phyloP scores from a whole-genome alignment of 257 asterid species.

The Plantago major region DNA sequence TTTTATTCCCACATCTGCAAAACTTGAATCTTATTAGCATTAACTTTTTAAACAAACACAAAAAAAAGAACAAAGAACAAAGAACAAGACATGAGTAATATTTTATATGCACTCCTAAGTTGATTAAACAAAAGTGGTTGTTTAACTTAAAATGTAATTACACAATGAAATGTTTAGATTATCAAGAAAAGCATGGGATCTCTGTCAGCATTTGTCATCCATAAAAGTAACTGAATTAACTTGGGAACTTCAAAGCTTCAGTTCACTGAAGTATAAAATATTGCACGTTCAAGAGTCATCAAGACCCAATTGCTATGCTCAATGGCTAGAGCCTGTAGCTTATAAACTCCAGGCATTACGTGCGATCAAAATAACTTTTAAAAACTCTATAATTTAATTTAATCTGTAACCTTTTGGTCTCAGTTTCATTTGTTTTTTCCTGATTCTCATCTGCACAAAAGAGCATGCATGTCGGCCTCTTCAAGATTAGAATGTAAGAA shows the following conservation, averaged over 20 bases:
- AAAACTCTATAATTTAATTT: not conserved
- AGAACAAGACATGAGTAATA: no score
- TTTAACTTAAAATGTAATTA: no score
- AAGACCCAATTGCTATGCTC: not conserved
- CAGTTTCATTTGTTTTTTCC: constrained; percentile 12
- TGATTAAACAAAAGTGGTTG: no score
- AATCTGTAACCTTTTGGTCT: not conserved
- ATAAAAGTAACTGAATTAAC: constrained; percentile 1
- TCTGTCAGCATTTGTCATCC: constrained; percentile 44
- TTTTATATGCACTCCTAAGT: no score
- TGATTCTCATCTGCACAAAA: not conserved
- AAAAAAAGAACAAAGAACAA: no score
- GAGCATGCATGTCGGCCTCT: constrained; percentile 19
- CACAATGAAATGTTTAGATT: not conserved
- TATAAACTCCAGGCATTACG: constrained; percentile 35
- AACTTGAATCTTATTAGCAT: no score
- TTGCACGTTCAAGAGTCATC: not conserved
- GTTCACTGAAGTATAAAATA: not conserved
- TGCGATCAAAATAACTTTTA: constrained; percentile 21
- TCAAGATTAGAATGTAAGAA: constrained; percentile 13
- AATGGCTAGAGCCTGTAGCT: not conserved
- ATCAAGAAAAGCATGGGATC: constrained; percentile 34
- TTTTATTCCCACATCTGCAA: no score
- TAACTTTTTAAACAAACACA: no score
- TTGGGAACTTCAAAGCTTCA: constrained; percentile 18